Evolutionary conservation across 805 yeast genomes (phyloP).

Genomic region (Torulaspora microellipsoides): DNA sequence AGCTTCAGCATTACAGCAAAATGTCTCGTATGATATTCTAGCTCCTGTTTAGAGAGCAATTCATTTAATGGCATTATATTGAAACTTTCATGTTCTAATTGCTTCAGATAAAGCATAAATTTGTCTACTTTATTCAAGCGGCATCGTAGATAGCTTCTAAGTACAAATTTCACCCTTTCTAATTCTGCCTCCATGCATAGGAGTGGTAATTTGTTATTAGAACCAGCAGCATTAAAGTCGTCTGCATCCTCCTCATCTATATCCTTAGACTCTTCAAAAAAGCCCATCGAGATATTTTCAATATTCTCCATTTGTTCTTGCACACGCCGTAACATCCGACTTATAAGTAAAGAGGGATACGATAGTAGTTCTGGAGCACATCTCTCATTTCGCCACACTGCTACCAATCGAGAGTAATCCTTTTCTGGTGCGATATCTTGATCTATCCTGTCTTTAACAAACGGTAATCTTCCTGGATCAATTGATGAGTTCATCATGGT

Average conservation of each 20-base stretch:
- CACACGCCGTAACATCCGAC: conserved; percentile 52
- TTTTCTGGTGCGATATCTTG: conserved; percentile 16
- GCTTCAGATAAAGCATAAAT: conserved; percentile 56
- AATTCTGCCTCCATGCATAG: conserved; percentile 88
- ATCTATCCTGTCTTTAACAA: conserved; percentile 1
- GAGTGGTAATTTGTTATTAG: conserved; percentile 55
- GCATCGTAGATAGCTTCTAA: conserved; percentile 77
- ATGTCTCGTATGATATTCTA: conserved; percentile 63
- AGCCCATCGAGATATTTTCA: conserved; percentile 74
- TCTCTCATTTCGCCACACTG: conserved; percentile 79
- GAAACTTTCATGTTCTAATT: conserved; percentile 31
- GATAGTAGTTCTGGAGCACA: conserved; percentile 83
- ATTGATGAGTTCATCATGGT: conserved; percentile 22
- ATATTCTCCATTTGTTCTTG: conserved; percentile 70
- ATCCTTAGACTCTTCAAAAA: conserved; percentile 42
- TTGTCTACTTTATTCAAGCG: conserved; percentile 72
- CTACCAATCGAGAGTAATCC: conserved; percentile 39
- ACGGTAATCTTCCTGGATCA: conserved; percentile 8
- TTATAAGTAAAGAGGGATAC: conserved; percentile 59
- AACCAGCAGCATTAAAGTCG: conserved; percentile 6
- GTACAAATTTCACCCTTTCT: conserved; percentile 75
- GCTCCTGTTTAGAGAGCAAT: conserved; percentile 54
- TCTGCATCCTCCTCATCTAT: not conserved
- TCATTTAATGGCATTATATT: conserved; percentile 19
- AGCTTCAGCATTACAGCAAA: conserved; percentile 57